Percentiles rank a stretch among this genome's conserved stretches.
These are phyloP conservation scores for Scheffersomyces segobiensis DNA, from an alignment of 1,139 yeast genomes.

Conservation along the genomic window DNA sequence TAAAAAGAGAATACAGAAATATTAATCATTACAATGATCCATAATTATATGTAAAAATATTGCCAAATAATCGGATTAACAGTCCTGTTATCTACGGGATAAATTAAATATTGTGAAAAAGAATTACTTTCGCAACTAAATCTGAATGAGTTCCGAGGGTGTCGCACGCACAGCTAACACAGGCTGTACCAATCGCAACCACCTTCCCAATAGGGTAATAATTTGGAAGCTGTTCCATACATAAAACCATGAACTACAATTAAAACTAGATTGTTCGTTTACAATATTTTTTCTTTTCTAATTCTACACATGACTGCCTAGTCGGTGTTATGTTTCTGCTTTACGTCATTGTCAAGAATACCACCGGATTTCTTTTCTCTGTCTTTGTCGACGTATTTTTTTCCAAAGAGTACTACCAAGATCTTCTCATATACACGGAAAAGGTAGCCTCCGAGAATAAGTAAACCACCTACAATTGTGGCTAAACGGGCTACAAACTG, in stretches of 20 bases:
- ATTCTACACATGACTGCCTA: neutral
- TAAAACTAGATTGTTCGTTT: neutral
- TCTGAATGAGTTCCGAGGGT: neutral
- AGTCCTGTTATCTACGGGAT: too few relatives aligned
- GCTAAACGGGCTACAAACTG: conserved; percentile 78
- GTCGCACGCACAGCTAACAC: neutral
- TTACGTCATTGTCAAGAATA: conserved; percentile 18
- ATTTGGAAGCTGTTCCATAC: neutral
- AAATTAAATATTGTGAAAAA: too few relatives aligned
- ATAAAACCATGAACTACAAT: neutral
- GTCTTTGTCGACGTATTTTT: conserved; percentile 51
- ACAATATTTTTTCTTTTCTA: neutral
- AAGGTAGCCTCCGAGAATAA: conserved; percentile 52
- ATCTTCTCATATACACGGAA: conserved; percentile 51
- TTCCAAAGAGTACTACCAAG: conserved; percentile 47
- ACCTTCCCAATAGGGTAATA: neutral
- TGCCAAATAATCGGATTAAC: too few relatives aligned
- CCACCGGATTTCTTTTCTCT: conserved; percentile 53
- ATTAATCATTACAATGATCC: too few relatives aligned
- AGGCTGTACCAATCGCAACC: neutral
- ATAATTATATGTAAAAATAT: too few relatives aligned
- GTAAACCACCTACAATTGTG: conserved; percentile 75
- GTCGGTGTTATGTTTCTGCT: neutral
- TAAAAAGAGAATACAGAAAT: too few relatives aligned
- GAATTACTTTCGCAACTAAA: neutral